Conservation (phyloP, 768 basidiomycete species). For the Pisolithus tinctorius region DNA sequence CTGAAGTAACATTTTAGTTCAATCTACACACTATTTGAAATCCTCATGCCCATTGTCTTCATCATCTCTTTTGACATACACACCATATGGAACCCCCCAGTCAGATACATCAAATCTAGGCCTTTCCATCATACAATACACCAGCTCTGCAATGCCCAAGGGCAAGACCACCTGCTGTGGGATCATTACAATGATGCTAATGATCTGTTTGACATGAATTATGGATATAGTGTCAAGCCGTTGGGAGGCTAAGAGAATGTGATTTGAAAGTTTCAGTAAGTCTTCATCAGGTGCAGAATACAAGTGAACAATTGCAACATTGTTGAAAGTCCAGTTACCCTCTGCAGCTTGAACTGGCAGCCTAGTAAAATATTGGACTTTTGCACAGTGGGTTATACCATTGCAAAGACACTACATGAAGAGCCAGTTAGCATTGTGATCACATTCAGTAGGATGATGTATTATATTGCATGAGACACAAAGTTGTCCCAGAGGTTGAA, state of each 20-base stretch:
- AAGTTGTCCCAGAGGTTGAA: constrained; percentile 10
- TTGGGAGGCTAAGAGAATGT: background rate
- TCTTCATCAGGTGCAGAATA: constrained; percentile 3
- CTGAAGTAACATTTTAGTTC: too few species aligned
- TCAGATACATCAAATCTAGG: constrained; percentile 3
- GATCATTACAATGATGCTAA: constrained; percentile 1
- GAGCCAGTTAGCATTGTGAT: background rate
- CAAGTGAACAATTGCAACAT: constrained; percentile 3
- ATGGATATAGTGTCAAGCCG: background rate
- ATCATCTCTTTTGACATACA: background rate
- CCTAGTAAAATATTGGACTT: constrained; percentile 12
- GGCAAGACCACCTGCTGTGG: background rate
- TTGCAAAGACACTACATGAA: background rate
- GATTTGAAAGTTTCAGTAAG: background rate
- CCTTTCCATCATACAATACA: constrained; percentile 3
- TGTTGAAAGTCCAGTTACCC: background rate
- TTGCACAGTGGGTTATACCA: too few species aligned
- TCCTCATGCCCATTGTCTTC: background rate
- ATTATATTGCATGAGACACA: constrained; percentile 28
- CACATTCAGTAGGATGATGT: too few species aligned
- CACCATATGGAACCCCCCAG: background rate
- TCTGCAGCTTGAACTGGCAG: too few species aligned
- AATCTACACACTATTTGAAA: background rate
- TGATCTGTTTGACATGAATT: constrained; percentile 1
- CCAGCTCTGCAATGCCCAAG: background rate